These are phyloP conservation scores for Chalciporus piperatus DNA, from an alignment of 768 basidiomycete species.

Conservation along the genomic window DNA sequence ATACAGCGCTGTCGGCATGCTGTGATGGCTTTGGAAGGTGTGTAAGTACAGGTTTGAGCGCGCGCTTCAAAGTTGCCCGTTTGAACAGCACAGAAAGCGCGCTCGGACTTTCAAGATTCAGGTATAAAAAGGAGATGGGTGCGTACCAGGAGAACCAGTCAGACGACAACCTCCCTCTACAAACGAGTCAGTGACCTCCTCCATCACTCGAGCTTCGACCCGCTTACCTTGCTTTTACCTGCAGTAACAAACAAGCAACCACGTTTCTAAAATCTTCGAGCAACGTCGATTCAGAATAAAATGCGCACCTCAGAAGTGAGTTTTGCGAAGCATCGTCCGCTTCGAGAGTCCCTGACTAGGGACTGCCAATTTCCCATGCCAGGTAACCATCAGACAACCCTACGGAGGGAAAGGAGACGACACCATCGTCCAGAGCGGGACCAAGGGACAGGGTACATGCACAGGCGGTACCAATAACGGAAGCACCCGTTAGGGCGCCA, in stretches of 20 bases:
- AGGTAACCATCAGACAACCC: constrained; percentile 11
- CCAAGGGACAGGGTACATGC: neutral
- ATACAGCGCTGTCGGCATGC: no score
- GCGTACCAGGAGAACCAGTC: neutral
- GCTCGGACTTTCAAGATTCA: neutral
- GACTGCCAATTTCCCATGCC: no score
- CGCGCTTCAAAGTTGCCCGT: neutral
- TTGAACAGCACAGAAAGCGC: neutral
- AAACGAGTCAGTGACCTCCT: neutral
- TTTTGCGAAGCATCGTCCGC: no score
- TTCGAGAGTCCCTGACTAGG: no score
- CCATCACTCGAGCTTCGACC: neutral
- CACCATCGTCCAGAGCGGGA: neutral
- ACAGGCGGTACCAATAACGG: neutral
- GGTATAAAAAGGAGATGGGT: neutral
- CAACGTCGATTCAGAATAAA: neutral
- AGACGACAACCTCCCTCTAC: neutral
- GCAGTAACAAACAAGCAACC: neutral
- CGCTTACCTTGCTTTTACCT: neutral
- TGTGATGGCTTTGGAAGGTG: no score
- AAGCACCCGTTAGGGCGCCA: neutral
- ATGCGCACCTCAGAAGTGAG: neutral
- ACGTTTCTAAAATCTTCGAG: neutral
- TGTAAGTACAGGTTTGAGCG: neutral
- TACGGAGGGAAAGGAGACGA: constrained; percentile 1